Conservation (phyloP, 257 asterid species). For the Forsythia suspensa region DNA sequence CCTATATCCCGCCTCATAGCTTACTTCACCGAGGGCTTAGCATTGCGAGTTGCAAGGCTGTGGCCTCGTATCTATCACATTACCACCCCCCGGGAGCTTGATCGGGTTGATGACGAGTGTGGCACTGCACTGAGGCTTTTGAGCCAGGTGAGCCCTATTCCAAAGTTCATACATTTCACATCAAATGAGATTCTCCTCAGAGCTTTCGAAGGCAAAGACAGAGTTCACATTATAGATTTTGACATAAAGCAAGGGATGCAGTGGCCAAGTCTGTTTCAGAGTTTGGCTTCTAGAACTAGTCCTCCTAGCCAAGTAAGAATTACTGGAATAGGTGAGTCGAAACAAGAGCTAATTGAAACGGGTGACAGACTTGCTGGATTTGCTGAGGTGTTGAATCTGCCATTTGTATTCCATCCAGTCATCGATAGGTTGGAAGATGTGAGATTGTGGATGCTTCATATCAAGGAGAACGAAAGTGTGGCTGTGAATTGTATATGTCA, state of each 20-base stretch:
- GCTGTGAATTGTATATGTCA: slow-evolving; percentile 78
- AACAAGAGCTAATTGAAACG: slow-evolving; percentile 79
- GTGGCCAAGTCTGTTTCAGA: slow-evolving; percentile 90
- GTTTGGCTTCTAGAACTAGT: slow-evolving; percentile 63
- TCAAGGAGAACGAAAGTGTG: slow-evolving; percentile 76
- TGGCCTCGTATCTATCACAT: slow-evolving; percentile 85
- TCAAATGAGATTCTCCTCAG: slow-evolving; percentile 80
- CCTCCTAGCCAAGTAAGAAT: slow-evolving; percentile 86
- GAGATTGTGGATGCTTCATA: slow-evolving; percentile 98
- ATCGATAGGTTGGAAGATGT: slow-evolving; percentile 90
- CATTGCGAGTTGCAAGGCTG: slow-evolving; percentile 58
- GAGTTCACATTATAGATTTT: slow-evolving; percentile 20
- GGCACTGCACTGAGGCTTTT: slow-evolving; percentile 55
- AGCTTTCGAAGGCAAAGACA: slow-evolving; percentile 79
- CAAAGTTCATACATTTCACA: slow-evolving; percentile 80
- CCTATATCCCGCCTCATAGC: slow-evolving; percentile 69
- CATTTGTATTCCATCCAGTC: slow-evolving; percentile 86
- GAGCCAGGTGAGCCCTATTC: slow-evolving; percentile 78
- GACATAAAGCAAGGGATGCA: slow-evolving; percentile 91
- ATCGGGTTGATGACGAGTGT: slow-evolving; percentile 54
- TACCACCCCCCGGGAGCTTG: slow-evolving; percentile 64
- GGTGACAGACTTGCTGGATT: slow-evolving; percentile 73
- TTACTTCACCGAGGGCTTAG: slow-evolving; percentile 84
- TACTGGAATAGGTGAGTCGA: slow-evolving; percentile 88
- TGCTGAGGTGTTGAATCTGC: slow-evolving; percentile 64